Evolutionary conservation across 2,329 filamentous ascomycete species (phyloP), one percentile per base, ranked within the genome.

Genomic region (Fusarium tjaetaba): DNA sequence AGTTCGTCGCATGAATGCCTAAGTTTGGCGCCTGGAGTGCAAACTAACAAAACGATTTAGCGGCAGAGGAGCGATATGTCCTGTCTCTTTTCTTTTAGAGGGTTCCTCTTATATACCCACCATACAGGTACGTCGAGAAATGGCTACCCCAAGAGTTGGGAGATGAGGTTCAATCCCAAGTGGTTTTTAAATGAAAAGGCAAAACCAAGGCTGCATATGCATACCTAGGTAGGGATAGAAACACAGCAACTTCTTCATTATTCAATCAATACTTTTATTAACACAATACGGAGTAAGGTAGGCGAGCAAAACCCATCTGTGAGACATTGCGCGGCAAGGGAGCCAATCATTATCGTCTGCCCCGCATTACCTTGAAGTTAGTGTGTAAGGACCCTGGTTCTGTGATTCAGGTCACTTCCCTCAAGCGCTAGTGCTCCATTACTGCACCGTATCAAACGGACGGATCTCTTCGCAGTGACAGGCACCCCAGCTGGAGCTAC

Each of bases 1-100:
- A 85, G 72, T 85, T 85, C 71, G 79, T 85, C 1, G 78, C 81
- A 26, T 84, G 46, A 79, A 45, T 15, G n/a, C n/a, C n/a, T n/a
- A 26, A 49, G 16, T 24, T 24, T 24, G 30, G 30, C 30, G 48
- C 48, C 30, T 20, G n/a, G 18, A 34, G 48, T 51, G 32, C 30
- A 51, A 39, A 30, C 30, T 34, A 39, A 30, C 28, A 22, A 18
- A 39, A 24, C n/a, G n/a, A 20, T 24, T 51, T 51, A n/a, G 30
- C 20, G 18, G 48, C 48, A 51, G 22, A 20, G 34, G 30, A 34
- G n/a, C 16, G 30, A 51, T 52, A 24, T 15, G 13, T 34, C 30
- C 48, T 34, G 48, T 34, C 18, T 24, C 30, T 34, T 24, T n/a
- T n/a, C 30, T 16, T 10, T 7, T 8, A 16, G 28, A 8, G 5